Evolutionary conservation across 2,329 filamentous ascomycete species (phyloP).

Genomic region (Teratosphaeria epicoccoides): DNA sequence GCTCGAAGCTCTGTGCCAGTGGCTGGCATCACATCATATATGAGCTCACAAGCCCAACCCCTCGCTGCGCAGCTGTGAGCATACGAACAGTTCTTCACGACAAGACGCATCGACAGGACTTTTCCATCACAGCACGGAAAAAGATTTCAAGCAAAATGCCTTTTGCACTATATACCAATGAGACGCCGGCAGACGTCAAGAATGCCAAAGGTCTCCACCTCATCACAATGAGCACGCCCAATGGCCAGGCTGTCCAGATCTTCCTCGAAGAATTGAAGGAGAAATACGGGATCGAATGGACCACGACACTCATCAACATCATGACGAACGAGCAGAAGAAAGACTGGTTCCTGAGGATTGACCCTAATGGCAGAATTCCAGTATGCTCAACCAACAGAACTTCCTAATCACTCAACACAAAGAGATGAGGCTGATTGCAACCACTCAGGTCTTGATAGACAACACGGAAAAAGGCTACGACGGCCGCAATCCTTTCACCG

Average conservation of each 20-base stretch:
- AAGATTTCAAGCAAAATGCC: slow-evolving; percentile 23
- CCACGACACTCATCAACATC: slow-evolving; percentile 40
- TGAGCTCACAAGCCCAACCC: not conserved
- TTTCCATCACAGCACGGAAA: not conserved
- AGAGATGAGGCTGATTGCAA: no score
- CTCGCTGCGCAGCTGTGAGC: not conserved
- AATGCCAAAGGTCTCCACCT: slow-evolving; percentile 43
- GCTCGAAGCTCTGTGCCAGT: not conserved
- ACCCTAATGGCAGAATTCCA: slow-evolving; percentile 35
- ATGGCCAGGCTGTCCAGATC: slow-evolving; percentile 44
- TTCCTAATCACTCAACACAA: no score
- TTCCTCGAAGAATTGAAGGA: slow-evolving; percentile 46
- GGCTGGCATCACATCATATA: not conserved
- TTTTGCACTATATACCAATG: slow-evolving; percentile 33
- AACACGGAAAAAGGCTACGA: slow-evolving; percentile 29
- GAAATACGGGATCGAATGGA: slow-evolving; percentile 40
- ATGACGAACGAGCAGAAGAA: slow-evolving; percentile 46
- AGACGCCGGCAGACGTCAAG: slow-evolving; percentile 37
- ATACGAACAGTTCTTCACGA: not conserved
- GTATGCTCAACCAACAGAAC: no score
- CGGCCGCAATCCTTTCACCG: slow-evolving; percentile 36
- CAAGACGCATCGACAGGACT: not conserved
- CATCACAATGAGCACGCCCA: slow-evolving; percentile 42
- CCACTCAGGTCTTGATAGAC: slow-evolving; percentile 39
- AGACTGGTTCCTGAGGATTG: slow-evolving; percentile 20